Conservation (phyloP, 371 early-diverging fungal genomes). For the Choanephora cucurbitarum region DNA sequence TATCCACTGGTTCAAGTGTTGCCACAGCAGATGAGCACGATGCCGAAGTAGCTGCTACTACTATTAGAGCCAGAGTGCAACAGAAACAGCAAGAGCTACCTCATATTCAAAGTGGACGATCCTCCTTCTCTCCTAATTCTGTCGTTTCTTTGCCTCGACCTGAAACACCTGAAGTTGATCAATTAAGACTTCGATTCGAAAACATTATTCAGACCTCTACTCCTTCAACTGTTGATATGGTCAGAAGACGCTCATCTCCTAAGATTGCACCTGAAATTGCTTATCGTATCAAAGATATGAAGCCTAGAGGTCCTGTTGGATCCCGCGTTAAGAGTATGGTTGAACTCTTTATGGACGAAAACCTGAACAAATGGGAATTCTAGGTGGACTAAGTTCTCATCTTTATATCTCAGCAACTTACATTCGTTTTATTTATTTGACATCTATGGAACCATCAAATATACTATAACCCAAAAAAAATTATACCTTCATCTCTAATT, state of each 20-base stretch:
- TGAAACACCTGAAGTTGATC: slow-evolving; percentile 45
- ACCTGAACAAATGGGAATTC: slow-evolving; percentile 48
- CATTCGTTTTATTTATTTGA: not conserved
- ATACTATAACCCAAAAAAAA: no score
- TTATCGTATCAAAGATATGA: slow-evolving; percentile 38
- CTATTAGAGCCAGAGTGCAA: not conserved
- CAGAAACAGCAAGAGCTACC: not conserved
- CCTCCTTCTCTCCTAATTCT: slow-evolving; percentile 34
- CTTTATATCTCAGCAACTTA: no score
- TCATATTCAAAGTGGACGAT: slow-evolving; percentile 12
- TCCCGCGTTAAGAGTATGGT: slow-evolving; percentile 47
- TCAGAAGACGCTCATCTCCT: slow-evolving; percentile 13
- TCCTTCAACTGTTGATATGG: not conserved
- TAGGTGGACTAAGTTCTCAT: no score
- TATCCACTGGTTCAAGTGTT: slow-evolving; percentile 23
- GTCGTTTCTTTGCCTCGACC: slow-evolving; percentile 35
- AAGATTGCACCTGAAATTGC: slow-evolving; percentile 28
- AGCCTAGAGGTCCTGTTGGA: slow-evolving; percentile 39
- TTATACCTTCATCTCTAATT: no score
- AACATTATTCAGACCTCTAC: slow-evolving; percentile 21
- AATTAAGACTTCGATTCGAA: slow-evolving; percentile 39
- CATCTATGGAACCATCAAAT: slow-evolving; percentile 1
- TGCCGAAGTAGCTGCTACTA: slow-evolving; percentile 40
- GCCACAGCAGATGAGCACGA: slow-evolving; percentile 35
- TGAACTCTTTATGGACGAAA: slow-evolving; percentile 49